Percentiles rank a stretch among this genome's conserved stretches.
Evolutionary conservation across 345 rosid genomes (phyloP).

Genomic region (Cochlearia excelsa): DNA sequence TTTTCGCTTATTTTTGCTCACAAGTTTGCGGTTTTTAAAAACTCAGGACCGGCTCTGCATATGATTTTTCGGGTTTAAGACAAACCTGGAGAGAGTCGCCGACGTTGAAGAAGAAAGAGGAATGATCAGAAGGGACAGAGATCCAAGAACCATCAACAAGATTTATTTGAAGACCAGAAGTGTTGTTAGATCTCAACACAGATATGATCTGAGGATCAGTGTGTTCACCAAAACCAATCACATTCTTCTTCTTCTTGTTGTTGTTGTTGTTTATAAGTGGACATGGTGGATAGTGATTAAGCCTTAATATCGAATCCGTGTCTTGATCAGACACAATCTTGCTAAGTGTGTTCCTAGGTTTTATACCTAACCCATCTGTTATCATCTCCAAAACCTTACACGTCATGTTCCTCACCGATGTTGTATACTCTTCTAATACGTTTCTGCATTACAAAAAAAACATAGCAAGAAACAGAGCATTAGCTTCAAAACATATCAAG

Average conservation of each 20-base stretch:
- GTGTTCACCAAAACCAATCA: constrained; percentile 84
- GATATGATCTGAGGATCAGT: constrained; percentile 93
- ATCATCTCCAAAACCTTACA: constrained; percentile 63
- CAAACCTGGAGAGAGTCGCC: constrained; percentile 78
- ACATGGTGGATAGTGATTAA: constrained; percentile 76
- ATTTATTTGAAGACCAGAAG: constrained; percentile 77
- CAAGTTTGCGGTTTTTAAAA: too few relatives aligned
- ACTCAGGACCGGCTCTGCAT: too few relatives aligned
- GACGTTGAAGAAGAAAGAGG: constrained; percentile 76
- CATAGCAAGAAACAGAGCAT: not conserved
- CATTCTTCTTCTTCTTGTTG: constrained; percentile 27
- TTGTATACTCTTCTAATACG: constrained; percentile 57
- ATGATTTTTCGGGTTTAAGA: too few relatives aligned
- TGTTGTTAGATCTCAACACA: constrained; percentile 74
- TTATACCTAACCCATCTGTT: constrained; percentile 69
- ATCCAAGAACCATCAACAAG: constrained; percentile 63
- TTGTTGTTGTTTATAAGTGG: constrained; percentile 19
- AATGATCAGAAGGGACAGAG: constrained; percentile 71
- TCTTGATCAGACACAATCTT: constrained; percentile 60
- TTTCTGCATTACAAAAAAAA: constrained; percentile 36
- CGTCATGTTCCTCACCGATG: constrained; percentile 58
- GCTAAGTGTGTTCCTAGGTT: constrained; percentile 57
- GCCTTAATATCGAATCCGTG: constrained; percentile 66
- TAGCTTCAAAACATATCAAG: too few relatives aligned
- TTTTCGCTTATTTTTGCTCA: too few relatives aligned